Evolutionary conservation across 495 filamentous ascomycete species (phyloP).

Genomic region (Tuber aestivum): DNA sequence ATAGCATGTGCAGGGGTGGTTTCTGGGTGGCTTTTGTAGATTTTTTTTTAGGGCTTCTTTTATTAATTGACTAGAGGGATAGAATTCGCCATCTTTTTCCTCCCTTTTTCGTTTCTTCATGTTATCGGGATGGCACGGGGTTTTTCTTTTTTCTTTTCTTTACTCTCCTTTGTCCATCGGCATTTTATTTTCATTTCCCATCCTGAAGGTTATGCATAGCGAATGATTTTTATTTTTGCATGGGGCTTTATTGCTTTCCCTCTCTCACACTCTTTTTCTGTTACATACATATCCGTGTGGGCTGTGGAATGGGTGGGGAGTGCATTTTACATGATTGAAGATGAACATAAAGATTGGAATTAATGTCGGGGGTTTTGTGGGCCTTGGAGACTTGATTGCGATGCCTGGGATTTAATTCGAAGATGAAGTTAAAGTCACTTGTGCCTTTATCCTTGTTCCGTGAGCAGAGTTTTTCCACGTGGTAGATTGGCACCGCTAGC

Average conservation of each 20-base stretch:
- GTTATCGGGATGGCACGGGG: slow-evolving; percentile 28
- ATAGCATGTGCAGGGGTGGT: slow-evolving; percentile 36
- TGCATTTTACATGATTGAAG: neutral
- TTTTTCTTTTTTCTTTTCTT: slow-evolving; percentile 28
- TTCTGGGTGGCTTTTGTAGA: slow-evolving; percentile 41
- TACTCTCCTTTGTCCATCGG: slow-evolving; percentile 21
- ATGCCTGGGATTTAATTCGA: neutral
- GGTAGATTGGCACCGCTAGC: neutral
- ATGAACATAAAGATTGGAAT: neutral
- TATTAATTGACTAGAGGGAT: neutral
- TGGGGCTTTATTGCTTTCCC: neutral
- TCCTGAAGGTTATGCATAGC: slow-evolving; percentile 31
- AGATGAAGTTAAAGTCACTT: neutral
- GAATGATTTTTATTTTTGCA: slow-evolving; percentile 16
- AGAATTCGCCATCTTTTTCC: neutral
- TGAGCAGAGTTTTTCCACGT: neutral
- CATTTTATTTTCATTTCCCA: slow-evolving; percentile 15
- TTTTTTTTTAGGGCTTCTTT: slow-evolving; percentile 18
- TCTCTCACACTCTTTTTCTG: neutral
- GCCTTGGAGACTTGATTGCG: neutral
- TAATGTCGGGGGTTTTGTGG: neutral
- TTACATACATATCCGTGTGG: neutral
- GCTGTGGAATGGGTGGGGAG: neutral
- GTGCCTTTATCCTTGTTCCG: neutral
- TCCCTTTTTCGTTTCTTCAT: neutral